Base-by-base conservation (phyloP, 345 rosid species). In the Stellera chamaejasme region DNA sequence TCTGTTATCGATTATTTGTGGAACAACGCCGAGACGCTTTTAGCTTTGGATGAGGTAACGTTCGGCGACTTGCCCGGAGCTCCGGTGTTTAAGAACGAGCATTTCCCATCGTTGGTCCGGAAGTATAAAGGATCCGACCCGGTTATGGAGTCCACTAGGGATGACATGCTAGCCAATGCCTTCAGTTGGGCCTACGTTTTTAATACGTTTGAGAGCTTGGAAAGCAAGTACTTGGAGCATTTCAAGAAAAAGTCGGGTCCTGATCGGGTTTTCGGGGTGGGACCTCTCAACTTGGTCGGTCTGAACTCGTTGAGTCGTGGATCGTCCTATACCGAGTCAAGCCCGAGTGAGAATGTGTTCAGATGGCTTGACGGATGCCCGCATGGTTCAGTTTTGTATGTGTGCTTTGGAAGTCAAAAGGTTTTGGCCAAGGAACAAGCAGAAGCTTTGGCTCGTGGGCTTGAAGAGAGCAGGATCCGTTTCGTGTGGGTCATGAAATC, bases 351-450 rank as follows among this genome's bases (percentile, higher is more conserved):
- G 16, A 27, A 54, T 11, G 56, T 78, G 41, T 12, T 78, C 25
- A 52, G 54, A n/a, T 84, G 87, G 87, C 83, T 84, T 5, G 81
- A 84, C 10, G 66, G 56, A 50, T 78, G 87, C 66, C 74, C 79
- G 0, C 63, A 73, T 4, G 76, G 62, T 11, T 84, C 83, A 0
- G 96, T 87, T 49, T 52, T 82, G 0, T 87, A 84, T 45, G 72
- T 84, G 5, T 78, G 85, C 52, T 87, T 87, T 12, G 96, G 89
- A 51, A 84, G 89, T 66, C 87, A 82, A 51, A 80, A 75, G 56
- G 44, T 58, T 45, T 52, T 87, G 61, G 59, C 6, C 2, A 65
- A 44, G 41, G 69, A 73, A 0, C 92, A 82, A 48, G 65, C 75
- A 60, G 74, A 72, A 55, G 85, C 78, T 15, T 13, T 87, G 52